Conservation (phyloP, 2,329 filamentous ascomycete species). For the Gnomoniopsis sp. region DNA sequence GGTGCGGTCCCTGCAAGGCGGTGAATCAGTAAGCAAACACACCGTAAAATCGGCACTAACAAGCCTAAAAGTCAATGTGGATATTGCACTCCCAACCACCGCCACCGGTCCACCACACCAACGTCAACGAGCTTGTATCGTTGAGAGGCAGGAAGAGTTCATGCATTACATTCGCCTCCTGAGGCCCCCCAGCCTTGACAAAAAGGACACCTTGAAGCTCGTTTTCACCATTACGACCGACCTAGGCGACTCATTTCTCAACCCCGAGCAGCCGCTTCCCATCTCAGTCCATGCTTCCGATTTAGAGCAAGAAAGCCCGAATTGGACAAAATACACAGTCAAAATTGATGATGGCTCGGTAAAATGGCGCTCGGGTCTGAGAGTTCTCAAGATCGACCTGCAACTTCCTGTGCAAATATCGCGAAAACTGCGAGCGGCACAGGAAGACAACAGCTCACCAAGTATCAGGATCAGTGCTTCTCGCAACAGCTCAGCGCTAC, state of each 20-base stretch:
- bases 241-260: slow-evolving; percentile 52
- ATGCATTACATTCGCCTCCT: slow-evolving; percentile 60
- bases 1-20: no score
- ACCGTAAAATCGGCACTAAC: no score
- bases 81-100: no score
- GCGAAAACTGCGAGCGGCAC: background rate
- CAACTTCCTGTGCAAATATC: slow-evolving; percentile 20
- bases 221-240: slow-evolving; percentile 56
- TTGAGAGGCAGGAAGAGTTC: no score
- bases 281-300: slow-evolving; percentile 28
- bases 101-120: no score
- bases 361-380: slow-evolving; percentile 31
- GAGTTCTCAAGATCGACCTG: slow-evolving; percentile 34
- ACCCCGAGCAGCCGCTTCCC: slow-evolving; percentile 40
- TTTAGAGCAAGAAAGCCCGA: background rate
- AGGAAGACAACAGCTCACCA: slow-evolving; percentile 7
- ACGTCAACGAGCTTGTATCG: no score
- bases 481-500: slow-evolving; percentile 2
- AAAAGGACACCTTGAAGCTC: slow-evolving; percentile 33
- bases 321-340: background rate
- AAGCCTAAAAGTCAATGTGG: no score
- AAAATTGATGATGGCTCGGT: background rate
- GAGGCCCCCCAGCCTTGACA: slow-evolving; percentile 39
- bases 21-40: no score
- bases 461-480: slow-evolving; percentile 25